phyloP scores from a whole-genome alignment of 192 early-diverging fungal species.

The Coemansia sp. region DNA sequence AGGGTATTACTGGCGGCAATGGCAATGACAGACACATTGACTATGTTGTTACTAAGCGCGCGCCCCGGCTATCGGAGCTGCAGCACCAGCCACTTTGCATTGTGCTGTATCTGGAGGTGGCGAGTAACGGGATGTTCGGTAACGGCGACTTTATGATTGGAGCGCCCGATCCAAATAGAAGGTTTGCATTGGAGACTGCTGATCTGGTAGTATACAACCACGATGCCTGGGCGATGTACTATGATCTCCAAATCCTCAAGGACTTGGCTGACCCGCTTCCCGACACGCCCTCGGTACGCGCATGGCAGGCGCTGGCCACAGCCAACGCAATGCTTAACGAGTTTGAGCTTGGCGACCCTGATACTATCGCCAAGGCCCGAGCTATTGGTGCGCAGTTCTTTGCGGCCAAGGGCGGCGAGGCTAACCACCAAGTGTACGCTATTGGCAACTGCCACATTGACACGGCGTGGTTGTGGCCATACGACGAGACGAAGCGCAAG shows the following conservation, averaged over 20 bases:
- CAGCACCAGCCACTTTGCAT: slow-evolving; percentile 29
- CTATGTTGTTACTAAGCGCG: slow-evolving; percentile 56
- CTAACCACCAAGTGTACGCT: slow-evolving; percentile 77
- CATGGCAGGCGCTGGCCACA: slow-evolving; percentile 78
- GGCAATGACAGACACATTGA: slow-evolving; percentile 54
- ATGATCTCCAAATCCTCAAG: slow-evolving; percentile 79
- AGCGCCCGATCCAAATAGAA: slow-evolving; percentile 69
- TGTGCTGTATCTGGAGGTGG: slow-evolving; percentile 87
- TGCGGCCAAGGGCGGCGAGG: slow-evolving; percentile 61
- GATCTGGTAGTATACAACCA: slow-evolving; percentile 76
- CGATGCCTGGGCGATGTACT: slow-evolving; percentile 68
- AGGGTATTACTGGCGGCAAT: slow-evolving; percentile 86
- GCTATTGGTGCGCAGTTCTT: slow-evolving; percentile 71
- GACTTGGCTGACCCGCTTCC: slow-evolving; percentile 76
- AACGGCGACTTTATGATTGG: slow-evolving; percentile 50
- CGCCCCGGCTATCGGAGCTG: slow-evolving; percentile 40
- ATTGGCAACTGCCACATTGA: slow-evolving; percentile 95
- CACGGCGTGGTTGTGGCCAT: slow-evolving; percentile 98
- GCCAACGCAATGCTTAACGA: slow-evolving; percentile 83
- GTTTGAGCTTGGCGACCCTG: slow-evolving; percentile 54
- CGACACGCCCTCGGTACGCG: slow-evolving; percentile 64
- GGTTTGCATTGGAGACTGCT: slow-evolving; percentile 65
- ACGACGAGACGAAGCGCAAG: slow-evolving; percentile 97
- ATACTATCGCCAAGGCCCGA: slow-evolving; percentile 43
- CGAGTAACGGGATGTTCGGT: slow-evolving; percentile 94